Evolutionary conservation across 2,329 filamentous ascomycete genomes (phyloP).

Genomic region (Alternaria panax): DNA sequence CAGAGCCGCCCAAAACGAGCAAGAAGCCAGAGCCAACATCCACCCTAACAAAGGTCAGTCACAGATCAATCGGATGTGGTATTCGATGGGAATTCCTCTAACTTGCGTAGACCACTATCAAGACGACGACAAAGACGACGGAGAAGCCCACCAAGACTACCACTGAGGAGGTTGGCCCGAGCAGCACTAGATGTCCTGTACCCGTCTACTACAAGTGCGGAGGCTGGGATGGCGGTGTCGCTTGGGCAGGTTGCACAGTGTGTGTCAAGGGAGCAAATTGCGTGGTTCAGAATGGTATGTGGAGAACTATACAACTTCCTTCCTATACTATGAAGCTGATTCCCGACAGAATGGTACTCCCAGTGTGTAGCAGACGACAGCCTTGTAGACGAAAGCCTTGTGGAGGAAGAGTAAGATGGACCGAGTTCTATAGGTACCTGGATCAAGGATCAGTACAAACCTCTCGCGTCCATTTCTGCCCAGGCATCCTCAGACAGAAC

Average conservation of each 20-base stretch:
- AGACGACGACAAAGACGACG: conserved; percentile 14
- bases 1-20: conserved; percentile 12
- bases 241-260: conserved; percentile 40
- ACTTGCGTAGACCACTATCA: conserved; percentile 13
- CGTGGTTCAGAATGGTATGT: conserved; percentile 40
- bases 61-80: background rate
- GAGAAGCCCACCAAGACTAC: conserved; percentile 20
- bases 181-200: conserved; percentile 41
- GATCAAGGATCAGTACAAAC: fast-evolving
- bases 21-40: conserved; percentile 11
- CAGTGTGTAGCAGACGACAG: conserved; percentile 35
- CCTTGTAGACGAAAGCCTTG: conserved; percentile 10
- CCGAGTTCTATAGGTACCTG: fast-evolving
- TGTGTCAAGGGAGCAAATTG: conserved; percentile 38
- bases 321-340: conserved; percentile 5
- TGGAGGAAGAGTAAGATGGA: background rate
- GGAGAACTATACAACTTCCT: background rate
- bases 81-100: background rate
- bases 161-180: conserved; percentile 32
- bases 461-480: background rate
- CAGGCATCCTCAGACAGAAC: background rate
- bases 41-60: conserved; percentile 12
- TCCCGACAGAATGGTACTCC: conserved; percentile 33
- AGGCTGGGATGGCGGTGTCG: conserved; percentile 33
- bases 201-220: conserved; percentile 43